Evolutionary conservation across 495 filamentous ascomycete genomes (phyloP).

Genomic region (Arthonia radiata): DNA sequence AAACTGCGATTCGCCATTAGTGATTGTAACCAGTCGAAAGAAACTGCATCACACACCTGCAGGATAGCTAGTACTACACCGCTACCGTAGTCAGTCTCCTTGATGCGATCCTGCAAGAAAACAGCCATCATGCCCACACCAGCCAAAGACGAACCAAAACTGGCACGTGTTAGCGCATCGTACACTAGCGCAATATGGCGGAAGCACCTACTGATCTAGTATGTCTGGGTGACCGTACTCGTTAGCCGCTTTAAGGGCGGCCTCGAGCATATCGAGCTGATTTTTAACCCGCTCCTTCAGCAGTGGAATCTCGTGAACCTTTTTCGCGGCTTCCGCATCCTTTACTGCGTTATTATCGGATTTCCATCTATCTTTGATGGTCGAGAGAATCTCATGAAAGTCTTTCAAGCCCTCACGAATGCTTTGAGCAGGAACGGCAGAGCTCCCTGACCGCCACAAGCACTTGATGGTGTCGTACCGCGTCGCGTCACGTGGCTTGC

Average conservation of each 20-base stretch:
- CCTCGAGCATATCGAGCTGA: constrained; percentile 32
- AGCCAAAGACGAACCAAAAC: too few species aligned
- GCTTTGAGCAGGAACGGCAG: constrained; percentile 17
- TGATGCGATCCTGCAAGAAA: constrained; percentile 42
- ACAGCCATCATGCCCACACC: too few species aligned
- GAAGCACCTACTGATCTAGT: constrained; percentile 33
- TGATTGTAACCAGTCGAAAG: constrained; percentile 1
- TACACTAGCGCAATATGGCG: too few species aligned
- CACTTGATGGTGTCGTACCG: constrained; percentile 39
- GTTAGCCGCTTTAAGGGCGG: constrained; percentile 31
- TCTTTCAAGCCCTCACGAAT: constrained; percentile 26
- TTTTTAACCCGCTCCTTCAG: constrained; percentile 24
- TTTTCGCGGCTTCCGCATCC: constrained; percentile 26
- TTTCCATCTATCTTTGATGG: constrained; percentile 37
- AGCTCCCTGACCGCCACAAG: constrained; percentile 35
- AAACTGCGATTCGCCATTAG: constrained; percentile 19
- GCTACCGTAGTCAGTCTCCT: constrained; percentile 38
- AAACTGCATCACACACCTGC: constrained; percentile 15
- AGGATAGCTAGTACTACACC: constrained; percentile 37
- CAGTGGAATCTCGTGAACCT: constrained; percentile 21
- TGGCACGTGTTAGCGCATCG: too few species aligned
- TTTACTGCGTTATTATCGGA: constrained; percentile 27
- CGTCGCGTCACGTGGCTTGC: constrained; percentile 25
- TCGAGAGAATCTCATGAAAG: constrained; percentile 37
- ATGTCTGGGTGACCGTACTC: constrained; percentile 38